phyloP scores from a whole-genome alignment of 1,284 basidiomycete genomes.

The Cryptococcus sp. region DNA sequence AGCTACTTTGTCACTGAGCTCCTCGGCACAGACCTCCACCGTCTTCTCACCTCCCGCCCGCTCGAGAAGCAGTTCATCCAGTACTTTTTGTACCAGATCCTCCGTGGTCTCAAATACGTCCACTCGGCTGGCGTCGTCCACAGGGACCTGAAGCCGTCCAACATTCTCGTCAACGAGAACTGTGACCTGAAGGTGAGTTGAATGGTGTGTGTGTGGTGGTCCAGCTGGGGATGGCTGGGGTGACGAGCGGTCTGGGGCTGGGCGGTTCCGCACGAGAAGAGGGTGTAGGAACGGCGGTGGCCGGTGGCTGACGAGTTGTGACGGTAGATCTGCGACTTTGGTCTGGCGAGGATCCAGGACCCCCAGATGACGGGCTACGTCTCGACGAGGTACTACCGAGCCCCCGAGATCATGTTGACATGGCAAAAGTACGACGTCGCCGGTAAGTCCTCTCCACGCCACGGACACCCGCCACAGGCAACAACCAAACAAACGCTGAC shows the following conservation, averaged over 20 bases:
- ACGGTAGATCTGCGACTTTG: slow-evolving; percentile 92
- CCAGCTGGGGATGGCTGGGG: too few relatives aligned
- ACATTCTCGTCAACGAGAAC: slow-evolving; percentile 99
- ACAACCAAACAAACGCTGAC: too few relatives aligned
- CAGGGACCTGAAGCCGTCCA: slow-evolving; percentile 98
- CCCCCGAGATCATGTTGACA: slow-evolving; percentile 99
- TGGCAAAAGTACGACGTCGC: slow-evolving; percentile 99
- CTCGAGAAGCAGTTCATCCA: slow-evolving; percentile 99
- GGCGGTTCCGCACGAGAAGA: not conserved
- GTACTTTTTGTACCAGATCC: slow-evolving; percentile 98
- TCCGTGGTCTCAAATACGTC: slow-evolving; percentile 97
- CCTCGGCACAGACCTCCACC: slow-evolving; percentile 95
- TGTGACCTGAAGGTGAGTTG: slow-evolving; percentile 82
- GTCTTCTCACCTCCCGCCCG: slow-evolving; percentile 90
- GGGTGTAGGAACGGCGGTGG: not conserved
- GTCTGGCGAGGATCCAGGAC: slow-evolving; percentile 83
- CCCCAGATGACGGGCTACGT: slow-evolving; percentile 99
- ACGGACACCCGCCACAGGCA: too few relatives aligned
- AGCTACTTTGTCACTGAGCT: slow-evolving; percentile 99
- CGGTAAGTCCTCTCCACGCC: slow-evolving; percentile 44
- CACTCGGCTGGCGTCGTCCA: slow-evolving; percentile 99
- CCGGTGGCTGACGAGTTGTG: too few relatives aligned
- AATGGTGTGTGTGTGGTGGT: not conserved
- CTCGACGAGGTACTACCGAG: slow-evolving; percentile 97
- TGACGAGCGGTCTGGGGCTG: not conserved